Evolutionary conservation across 1,284 basidiomycete genomes (phyloP), one percentile per base, ranked within the genome.

Genomic region (Inonotus hispidus): DNA sequence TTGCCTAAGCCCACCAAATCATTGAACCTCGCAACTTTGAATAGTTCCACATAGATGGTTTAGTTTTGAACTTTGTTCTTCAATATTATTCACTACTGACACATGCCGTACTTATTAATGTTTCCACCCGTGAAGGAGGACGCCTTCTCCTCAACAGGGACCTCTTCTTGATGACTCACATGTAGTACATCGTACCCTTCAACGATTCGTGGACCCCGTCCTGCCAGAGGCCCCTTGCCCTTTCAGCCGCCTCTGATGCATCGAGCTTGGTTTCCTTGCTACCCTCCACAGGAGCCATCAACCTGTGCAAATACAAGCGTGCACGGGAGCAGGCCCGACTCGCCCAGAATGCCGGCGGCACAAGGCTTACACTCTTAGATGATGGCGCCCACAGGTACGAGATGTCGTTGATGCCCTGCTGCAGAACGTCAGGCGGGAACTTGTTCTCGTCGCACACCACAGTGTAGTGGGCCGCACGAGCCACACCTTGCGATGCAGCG

Each of bases 391-490:
- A 70, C n/a, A 66, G 60, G 56, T 70, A 68, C 27, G 62, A 61
- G 2, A 67, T 43, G 25, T 63, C 58, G 49, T 71, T 65, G 25
- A 66, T 68, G 5, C 69, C 59, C 11, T 63, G 54, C 54, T 71
- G 70, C 7, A 75, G 66, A 37, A 63, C 66, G 57, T 74, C 72
- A 10, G 69, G 62, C 39, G 68, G 67, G 53, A 74, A 66, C 2
- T 66, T 67, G 60, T 71, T 70, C 46, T 71, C 66, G 46, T 69
- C 63, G 23, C 68, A 58, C 5, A 70, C 57, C 13, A 68, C 65
- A 14, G 66, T 68, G 59, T 70, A 69, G 43, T 68, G 69, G 3
- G 69, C 68, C 8, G 69, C 67, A 4, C 64, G 58, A 1, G 65
- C 65, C 14, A 63, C 64, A 16, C 60, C 63, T 55, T 69, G 67